Evolutionary conservation across 306 rosid genomes (phyloP).

Genomic region (Macrotyloma uniflorum): DNA sequence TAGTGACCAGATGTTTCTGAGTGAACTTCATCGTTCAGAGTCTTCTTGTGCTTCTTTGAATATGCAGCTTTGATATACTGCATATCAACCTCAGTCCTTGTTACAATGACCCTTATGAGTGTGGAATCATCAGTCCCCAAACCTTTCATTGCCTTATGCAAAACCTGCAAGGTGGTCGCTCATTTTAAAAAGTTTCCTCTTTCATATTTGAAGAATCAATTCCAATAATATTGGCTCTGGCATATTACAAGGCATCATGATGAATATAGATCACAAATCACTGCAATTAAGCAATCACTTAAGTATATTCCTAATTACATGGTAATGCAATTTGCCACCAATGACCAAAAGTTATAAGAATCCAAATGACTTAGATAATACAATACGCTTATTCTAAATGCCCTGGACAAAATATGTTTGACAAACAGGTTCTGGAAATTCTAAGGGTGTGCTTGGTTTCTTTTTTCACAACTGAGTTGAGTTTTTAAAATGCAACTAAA

Average conservation of each 20-base stretch:
- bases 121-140: slow-evolving; percentile 69
- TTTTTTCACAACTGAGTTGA: neutral
- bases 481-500: neutral
- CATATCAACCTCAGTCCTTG: slow-evolving; percentile 78
- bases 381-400: neutral
- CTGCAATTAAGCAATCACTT: neutral
- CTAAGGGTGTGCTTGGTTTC: neutral
- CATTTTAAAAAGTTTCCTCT: neutral
- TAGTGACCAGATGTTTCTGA: slow-evolving; percentile 83
- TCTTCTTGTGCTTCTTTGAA: slow-evolving; percentile 58
- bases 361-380: slow-evolving; percentile 1
- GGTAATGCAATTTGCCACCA: too few species aligned
- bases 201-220: slow-evolving; percentile 3
- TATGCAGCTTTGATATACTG: slow-evolving; percentile 75
- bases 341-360: neutral
- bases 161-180: slow-evolving; percentile 49
- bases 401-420: neutral
- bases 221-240: neutral
- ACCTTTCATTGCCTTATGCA: slow-evolving; percentile 75
- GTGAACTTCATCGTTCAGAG: slow-evolving; percentile 71
- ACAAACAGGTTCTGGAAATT: neutral
- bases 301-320: neutral
- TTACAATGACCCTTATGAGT: slow-evolving; percentile 63
- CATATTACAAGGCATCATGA: neutral
- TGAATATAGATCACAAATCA: neutral